Evolutionary conservation across 2,329 filamentous ascomycete species (phyloP).

Genomic region (Pseudopithomyces chartarum): DNA sequence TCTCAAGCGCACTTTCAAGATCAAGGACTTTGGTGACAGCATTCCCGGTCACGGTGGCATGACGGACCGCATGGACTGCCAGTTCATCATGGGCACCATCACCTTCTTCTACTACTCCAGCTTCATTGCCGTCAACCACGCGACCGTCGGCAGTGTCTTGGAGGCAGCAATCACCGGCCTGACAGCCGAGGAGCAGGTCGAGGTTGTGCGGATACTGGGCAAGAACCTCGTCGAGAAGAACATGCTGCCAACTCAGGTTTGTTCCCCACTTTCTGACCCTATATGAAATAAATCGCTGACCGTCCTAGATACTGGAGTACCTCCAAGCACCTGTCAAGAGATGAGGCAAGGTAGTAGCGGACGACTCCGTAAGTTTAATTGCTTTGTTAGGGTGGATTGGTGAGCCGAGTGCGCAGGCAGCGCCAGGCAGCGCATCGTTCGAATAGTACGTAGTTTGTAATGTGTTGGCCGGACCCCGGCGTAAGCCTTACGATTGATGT

Average conservation of each 20-base stretch:
- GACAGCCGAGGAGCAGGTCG: slow-evolving; percentile 84
- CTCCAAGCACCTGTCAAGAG: not conserved
- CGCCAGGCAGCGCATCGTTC: not conserved
- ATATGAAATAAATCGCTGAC: too few relatives aligned
- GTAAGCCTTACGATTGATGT: not conserved
- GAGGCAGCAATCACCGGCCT: slow-evolving; percentile 92
- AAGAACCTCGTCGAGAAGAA: slow-evolving; percentile 70
- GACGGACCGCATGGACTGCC: slow-evolving; percentile 98
- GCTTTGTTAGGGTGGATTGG: not conserved
- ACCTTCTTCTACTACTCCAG: slow-evolving; percentile 98
- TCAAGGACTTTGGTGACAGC: slow-evolving; percentile 99
- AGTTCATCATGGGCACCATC: slow-evolving; percentile 99
- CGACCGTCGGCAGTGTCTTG: slow-evolving; percentile 82
- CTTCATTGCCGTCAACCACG: slow-evolving; percentile 89
- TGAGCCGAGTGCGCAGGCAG: not conserved
- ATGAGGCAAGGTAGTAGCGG: not conserved
- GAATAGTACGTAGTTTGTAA: slow-evolving; percentile 7
- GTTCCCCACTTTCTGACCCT: not conserved
- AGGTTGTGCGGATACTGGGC: slow-evolving; percentile 67
- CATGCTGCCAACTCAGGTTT: slow-evolving; percentile 59
- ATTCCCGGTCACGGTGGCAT: slow-evolving; percentile 98
- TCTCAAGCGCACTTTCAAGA: slow-evolving; percentile 97
- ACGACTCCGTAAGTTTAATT: not conserved
- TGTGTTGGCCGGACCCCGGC: not conserved
- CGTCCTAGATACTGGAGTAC: slow-evolving; percentile 1